Evolutionary conservation across 2,329 filamentous ascomycete species (phyloP).

Genomic region (Cryphonectria carpinicola): DNA sequence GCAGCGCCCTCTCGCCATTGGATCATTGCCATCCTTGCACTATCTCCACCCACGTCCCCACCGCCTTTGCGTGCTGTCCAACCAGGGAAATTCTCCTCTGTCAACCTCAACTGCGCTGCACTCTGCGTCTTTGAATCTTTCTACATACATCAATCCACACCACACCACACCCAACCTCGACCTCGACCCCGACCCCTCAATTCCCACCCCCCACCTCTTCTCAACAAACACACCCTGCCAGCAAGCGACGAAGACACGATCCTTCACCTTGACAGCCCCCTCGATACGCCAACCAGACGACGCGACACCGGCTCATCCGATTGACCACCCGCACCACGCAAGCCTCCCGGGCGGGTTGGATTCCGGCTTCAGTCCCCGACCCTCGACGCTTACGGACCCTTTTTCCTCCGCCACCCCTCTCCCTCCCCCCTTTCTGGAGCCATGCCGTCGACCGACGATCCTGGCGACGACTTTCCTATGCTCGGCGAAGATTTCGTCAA

Average conservation of each 20-base stretch:
- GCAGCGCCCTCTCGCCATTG: not conserved
- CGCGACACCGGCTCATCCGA: constrained; percentile 1
- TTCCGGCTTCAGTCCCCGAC: constrained; percentile 21
- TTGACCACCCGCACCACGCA: constrained; percentile 6
- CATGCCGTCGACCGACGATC: constrained; percentile 24
- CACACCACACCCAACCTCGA: constrained; percentile 1
- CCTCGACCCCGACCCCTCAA: constrained; percentile 2
- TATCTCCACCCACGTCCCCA: constrained; percentile 3
- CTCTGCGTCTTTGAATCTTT: constrained; percentile 26
- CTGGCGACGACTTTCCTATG: constrained; percentile 26
- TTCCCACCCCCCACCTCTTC: constrained; percentile 1
- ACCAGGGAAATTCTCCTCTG: constrained; percentile 29
- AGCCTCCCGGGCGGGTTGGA: constrained; percentile 21
- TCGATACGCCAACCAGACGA: constrained; percentile 1
- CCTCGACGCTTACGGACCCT: constrained; percentile 9
- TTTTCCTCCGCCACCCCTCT: not conserved
- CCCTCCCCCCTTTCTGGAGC: not conserved
- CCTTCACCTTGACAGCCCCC: not conserved
- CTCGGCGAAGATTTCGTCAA: constrained; percentile 24
- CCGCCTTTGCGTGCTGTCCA: constrained; percentile 16
- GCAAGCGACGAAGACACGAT: not conserved
- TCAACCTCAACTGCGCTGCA: constrained; percentile 18
- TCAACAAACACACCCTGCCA: not conserved
- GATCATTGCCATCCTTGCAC: not conserved
- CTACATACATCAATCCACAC: constrained; percentile 8